These are phyloP conservation scores for Scutellaria baicalensis DNA, from an alignment of 257 asterid species.

Conservation along the genomic window DNA sequence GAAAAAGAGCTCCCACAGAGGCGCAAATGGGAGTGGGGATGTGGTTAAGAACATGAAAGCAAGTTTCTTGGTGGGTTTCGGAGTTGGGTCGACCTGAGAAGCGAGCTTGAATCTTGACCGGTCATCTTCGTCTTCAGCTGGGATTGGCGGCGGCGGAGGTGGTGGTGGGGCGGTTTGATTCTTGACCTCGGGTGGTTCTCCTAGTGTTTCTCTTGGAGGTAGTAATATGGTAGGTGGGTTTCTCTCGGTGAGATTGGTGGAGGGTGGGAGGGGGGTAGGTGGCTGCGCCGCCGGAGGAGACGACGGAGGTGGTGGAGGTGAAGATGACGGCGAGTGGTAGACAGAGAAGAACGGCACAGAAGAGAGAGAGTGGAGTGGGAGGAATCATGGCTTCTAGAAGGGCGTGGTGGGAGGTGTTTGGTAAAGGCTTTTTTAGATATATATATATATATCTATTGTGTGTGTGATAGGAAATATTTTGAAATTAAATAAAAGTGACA, in stretches of 20 bases:
- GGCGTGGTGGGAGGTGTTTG: background rate
- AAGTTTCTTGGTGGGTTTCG: conserved; percentile 39
- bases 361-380: conserved; percentile 60
- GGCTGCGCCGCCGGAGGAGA: conserved; percentile 19
- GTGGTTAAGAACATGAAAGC: conserved; percentile 79
- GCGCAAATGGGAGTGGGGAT: conserved; percentile 57
- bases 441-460: no score
- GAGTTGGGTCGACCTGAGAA: conserved; percentile 35
- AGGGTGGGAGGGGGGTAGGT: conserved; percentile 4
- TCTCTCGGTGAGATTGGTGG: background rate
- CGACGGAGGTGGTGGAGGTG: conserved; percentile 42
- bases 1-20: conserved; percentile 71
- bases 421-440: background rate
- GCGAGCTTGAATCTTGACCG: conserved; percentile 28
- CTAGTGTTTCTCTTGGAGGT: conserved; percentile 2
- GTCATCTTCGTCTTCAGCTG: conserved; percentile 26
- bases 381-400: conserved; percentile 30
- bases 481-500: background rate
- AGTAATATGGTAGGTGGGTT: background rate
- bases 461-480: background rate
- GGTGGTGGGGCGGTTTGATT: background rate
- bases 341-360: conserved; percentile 66
- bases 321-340: conserved; percentile 67
- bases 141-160: background rate
- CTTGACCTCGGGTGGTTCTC: background rate